Conservation (phyloP, 2,329 filamentous ascomycete genomes). For the Fusarium denticulatum region DNA sequence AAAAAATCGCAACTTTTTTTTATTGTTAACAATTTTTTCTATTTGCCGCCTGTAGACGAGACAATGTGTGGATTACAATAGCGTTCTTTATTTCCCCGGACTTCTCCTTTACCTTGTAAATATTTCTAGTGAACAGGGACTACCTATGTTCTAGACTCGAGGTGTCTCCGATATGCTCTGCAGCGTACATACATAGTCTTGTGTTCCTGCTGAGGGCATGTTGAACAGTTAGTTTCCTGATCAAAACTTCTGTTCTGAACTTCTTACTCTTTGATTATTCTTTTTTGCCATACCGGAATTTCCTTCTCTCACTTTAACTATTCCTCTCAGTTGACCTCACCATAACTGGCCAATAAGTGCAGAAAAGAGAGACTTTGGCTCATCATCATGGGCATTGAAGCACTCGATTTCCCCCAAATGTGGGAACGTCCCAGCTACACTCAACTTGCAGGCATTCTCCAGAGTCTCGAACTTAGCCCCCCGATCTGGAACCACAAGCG, state of each 20-base stretch:
- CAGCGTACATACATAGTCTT: not conserved
- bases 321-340: not conserved
- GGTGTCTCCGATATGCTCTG: slow-evolving; percentile 26
- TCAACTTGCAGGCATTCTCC: slow-evolving; percentile 72
- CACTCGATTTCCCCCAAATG: slow-evolving; percentile 79
- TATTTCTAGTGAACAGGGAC: slow-evolving; percentile 6
- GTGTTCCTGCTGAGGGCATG: slow-evolving; percentile 25
- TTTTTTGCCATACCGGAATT: slow-evolving; percentile 23
- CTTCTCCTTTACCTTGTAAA: slow-evolving; percentile 12
- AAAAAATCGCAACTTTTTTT: slow-evolving; percentile 11
- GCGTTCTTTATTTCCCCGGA: slow-evolving; percentile 14
- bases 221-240: not conserved
- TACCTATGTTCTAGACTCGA: slow-evolving; percentile 15
- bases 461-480: slow-evolving; percentile 72
- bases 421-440: slow-evolving; percentile 77
- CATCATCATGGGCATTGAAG: slow-evolving; percentile 46
- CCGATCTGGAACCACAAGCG: slow-evolving; percentile 70
- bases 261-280: not conserved
- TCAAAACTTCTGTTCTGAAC: not conserved
- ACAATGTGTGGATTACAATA: slow-evolving; percentile 15
- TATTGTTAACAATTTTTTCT: slow-evolving; percentile 10
- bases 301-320: not conserved
- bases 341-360: not conserved
- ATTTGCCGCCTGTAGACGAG: slow-evolving; percentile 7
- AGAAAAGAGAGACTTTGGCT: not conserved